Conservation (phyloP, 345 rosid species). For the Corchorus capsularis region DNA sequence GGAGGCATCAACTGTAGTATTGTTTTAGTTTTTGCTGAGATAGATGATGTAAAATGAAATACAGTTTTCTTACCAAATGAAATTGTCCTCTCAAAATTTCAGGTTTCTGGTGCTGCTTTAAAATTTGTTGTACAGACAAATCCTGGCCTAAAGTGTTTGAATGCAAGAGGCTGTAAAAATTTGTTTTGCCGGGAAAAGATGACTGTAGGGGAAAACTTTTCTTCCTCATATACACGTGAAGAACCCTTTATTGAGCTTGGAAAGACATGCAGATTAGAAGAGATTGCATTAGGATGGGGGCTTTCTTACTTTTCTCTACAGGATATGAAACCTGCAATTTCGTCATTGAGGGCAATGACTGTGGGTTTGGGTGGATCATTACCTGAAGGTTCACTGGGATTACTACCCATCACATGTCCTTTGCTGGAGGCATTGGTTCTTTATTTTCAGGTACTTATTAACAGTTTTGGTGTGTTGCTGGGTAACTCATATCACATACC, state of each 20-base stretch:
- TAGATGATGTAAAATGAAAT: conserved; percentile 6
- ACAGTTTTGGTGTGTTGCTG: conserved; percentile 6
- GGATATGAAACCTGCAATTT: conserved; percentile 60
- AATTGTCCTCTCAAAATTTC: conserved; percentile 31
- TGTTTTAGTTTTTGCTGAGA: background rate
- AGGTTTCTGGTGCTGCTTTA: conserved; percentile 65
- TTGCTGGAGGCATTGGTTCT: conserved; percentile 60
- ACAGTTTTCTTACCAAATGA: conserved; percentile 3
- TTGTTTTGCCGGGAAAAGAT: conserved; percentile 41
- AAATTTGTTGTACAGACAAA: conserved; percentile 49
- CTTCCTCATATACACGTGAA: conserved; percentile 27
- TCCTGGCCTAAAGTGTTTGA: conserved; percentile 59
- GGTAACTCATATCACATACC: background rate
- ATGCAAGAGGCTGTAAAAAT: conserved; percentile 68
- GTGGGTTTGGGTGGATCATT: conserved; percentile 79
- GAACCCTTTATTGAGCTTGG: conserved; percentile 44
- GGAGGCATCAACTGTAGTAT: background rate
- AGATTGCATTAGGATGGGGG: conserved; percentile 79
- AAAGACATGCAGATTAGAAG: conserved; percentile 52
- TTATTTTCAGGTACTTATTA: conserved; percentile 67
- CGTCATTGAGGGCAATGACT: conserved; percentile 45
- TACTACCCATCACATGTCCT: conserved; percentile 60
- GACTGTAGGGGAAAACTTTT: conserved; percentile 20
- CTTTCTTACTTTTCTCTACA: conserved; percentile 51
- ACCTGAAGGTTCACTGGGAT: conserved; percentile 52